A percentile compares a stretch with the other conserved stretches of the same genome.
phyloP scores from a whole-genome alignment of 2,329 filamentous ascomycete genomes.

The Fusarium oxysporum region DNA sequence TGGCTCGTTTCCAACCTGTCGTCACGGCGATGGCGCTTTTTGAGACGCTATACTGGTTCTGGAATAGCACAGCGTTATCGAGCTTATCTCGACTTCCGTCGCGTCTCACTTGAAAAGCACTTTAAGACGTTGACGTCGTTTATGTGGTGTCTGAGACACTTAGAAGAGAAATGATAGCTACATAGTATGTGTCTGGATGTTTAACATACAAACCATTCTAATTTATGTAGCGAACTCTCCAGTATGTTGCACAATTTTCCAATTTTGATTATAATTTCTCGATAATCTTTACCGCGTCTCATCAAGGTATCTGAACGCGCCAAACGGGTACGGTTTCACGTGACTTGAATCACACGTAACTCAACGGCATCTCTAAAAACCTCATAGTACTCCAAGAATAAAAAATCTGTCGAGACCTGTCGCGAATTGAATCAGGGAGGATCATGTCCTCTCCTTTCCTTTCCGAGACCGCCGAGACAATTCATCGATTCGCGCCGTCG shows the following conservation, averaged over 20 bases:
- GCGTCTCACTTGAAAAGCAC: slow-evolving; percentile 40
- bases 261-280: slow-evolving; percentile 7
- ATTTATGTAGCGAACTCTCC: neutral
- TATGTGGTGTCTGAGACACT: slow-evolving; percentile 1
- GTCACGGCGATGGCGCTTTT: slow-evolving; percentile 50
- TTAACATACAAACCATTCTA: neutral
- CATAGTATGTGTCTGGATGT: neutral
- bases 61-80: slow-evolving; percentile 5
- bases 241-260: neutral
- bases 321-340: slow-evolving; percentile 37
- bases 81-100: slow-evolving; percentile 15
- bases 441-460: neutral
- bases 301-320: neutral
- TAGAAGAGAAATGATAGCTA: neutral
- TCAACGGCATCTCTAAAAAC: slow-evolving; percentile 15
- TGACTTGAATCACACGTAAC: slow-evolving; percentile 14
- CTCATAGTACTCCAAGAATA: slow-evolving; percentile 4
- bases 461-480: slow-evolving; percentile 29
- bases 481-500: slow-evolving; percentile 2
- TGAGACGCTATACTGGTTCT: slow-evolving; percentile 17
- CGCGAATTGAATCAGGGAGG: slow-evolving; percentile 13
- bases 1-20: slow-evolving; percentile 41
- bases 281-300: slow-evolving; percentile 19
- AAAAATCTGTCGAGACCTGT: slow-evolving; percentile 23
- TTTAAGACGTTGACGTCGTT: slow-evolving; percentile 21